These are phyloP conservation scores for Penicillium thymicola DNA, from an alignment of 2,329 filamentous ascomycete genomes.

Conservation along the genomic window DNA sequence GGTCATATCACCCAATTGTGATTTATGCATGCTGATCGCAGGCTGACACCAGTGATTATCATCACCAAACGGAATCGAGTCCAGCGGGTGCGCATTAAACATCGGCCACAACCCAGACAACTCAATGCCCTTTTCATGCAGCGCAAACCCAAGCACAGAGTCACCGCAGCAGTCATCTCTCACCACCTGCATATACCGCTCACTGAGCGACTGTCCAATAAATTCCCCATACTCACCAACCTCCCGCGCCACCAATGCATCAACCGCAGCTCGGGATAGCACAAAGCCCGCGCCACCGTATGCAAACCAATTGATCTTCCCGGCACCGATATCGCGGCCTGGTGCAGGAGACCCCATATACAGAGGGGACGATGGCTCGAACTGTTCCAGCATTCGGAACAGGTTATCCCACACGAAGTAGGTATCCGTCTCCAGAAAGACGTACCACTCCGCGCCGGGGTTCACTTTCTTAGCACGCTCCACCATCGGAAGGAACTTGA, in stretches of 20 bases:
- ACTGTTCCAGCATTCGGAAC: conserved; percentile 50
- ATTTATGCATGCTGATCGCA: conserved; percentile 50
- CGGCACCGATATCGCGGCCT: conserved; percentile 26
- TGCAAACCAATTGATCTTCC: conserved; percentile 42
- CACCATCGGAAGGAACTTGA: conserved; percentile 57
- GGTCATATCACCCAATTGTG: conserved; percentile 48
- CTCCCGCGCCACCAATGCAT: conserved; percentile 35
- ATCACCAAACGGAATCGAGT: conserved; percentile 47
- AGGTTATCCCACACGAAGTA: conserved; percentile 47
- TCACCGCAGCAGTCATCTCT: conserved; percentile 54
- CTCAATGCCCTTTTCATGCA: conserved; percentile 46
- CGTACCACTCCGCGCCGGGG: conserved; percentile 53
- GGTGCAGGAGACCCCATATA: conserved; percentile 53
- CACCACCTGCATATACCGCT: conserved; percentile 44
- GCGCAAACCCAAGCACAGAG: conserved; percentile 49
- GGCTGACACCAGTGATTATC: conserved; percentile 53
- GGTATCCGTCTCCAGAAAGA: conserved; percentile 58
- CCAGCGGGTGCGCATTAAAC: conserved; percentile 50
- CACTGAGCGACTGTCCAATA: conserved; percentile 37
- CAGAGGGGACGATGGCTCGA: conserved; percentile 44
- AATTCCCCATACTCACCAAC: conserved; percentile 34
- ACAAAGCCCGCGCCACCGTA: conserved; percentile 52
- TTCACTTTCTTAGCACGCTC: conserved; percentile 49
- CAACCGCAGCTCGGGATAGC: conserved; percentile 46
- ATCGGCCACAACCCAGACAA: conserved; percentile 51